phyloP scores from a whole-genome alignment of 495 filamentous ascomycete genomes.

The Penicillium herquei region DNA sequence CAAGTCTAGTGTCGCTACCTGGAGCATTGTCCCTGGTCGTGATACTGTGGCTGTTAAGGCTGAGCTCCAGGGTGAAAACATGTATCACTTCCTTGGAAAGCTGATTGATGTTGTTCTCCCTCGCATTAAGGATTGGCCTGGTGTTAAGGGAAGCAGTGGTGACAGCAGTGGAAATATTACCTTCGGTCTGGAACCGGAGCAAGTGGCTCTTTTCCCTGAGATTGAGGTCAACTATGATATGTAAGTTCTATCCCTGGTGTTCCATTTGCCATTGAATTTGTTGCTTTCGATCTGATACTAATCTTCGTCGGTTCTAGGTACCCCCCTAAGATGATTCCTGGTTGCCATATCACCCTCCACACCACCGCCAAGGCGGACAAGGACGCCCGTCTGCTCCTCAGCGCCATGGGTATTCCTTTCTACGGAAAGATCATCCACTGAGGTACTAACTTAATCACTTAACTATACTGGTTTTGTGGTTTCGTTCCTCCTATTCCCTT shows the following conservation, averaged over 20 bases:
- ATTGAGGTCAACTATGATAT: constrained; percentile 86
- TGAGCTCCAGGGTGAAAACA: constrained; percentile 71
- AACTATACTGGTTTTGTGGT: constrained; percentile 1
- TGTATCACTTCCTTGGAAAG: constrained; percentile 86
- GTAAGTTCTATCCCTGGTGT: constrained; percentile 52
- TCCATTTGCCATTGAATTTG: background rate
- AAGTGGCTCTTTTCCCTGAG: constrained; percentile 83
- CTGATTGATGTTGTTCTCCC: constrained; percentile 85
- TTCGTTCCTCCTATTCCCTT: constrained; percentile 9
- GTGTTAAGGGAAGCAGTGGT: constrained; percentile 71
- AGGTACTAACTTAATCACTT: background rate
- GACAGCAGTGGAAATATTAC: constrained; percentile 85
- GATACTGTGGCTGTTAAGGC: constrained; percentile 61
- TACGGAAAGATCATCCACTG: constrained; percentile 66
- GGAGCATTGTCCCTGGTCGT: constrained; percentile 53
- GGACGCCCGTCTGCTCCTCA: constrained; percentile 83
- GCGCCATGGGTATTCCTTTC: constrained; percentile 78
- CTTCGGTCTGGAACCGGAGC: constrained; percentile 71
- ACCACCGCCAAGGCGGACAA: constrained; percentile 86
- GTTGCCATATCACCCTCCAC: constrained; percentile 81
- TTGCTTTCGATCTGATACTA: background rate
- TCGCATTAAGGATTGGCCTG: constrained; percentile 90
- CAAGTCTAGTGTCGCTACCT: constrained; percentile 64
- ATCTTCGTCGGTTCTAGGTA: constrained; percentile 47
- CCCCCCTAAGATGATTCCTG: constrained; percentile 89